These are phyloP conservation scores for Ceriops zippeliana DNA, from an alignment of 345 rosid genomes.

Conservation along the genomic window DNA sequence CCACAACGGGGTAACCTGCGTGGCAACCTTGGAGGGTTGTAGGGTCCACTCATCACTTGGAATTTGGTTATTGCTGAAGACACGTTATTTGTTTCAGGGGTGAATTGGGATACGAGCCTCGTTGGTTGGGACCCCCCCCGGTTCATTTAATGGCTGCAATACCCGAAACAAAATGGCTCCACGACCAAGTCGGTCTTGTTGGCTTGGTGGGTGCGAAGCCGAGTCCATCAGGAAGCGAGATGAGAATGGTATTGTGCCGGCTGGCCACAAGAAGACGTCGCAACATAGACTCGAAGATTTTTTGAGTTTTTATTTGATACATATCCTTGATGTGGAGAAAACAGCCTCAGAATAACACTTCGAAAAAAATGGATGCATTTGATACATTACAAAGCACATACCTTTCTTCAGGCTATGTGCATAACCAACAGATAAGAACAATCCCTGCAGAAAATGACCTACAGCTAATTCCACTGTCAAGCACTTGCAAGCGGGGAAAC, in stretches of 20 bases:
- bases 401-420: not conserved
- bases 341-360: not conserved
- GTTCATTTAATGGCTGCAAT: too few species aligned
- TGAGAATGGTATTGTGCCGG: too few species aligned
- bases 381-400: not conserved
- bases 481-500: not conserved
- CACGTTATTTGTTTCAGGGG: not conserved
- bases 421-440: not conserved
- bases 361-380: not conserved
- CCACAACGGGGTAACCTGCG: too few species aligned
- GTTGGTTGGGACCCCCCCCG: slow-evolving; percentile 1
- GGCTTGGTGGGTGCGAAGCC: too few species aligned
- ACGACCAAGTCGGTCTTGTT: too few species aligned
- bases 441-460: not conserved
- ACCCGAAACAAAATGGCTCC: too few species aligned
- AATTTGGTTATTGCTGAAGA: not conserved
- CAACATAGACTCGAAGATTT: too few species aligned
- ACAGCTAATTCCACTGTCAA: not conserved
- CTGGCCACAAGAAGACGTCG: too few species aligned
- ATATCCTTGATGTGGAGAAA: too few species aligned
- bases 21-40: too few species aligned
- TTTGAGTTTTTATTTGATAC: too few species aligned
- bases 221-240: too few species aligned
- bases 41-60: slow-evolving; percentile 1
- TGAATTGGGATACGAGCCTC: not conserved